Conservation (phyloP, 2,329 filamentous ascomycete species). For the Diaporthe humulicola region DNA sequence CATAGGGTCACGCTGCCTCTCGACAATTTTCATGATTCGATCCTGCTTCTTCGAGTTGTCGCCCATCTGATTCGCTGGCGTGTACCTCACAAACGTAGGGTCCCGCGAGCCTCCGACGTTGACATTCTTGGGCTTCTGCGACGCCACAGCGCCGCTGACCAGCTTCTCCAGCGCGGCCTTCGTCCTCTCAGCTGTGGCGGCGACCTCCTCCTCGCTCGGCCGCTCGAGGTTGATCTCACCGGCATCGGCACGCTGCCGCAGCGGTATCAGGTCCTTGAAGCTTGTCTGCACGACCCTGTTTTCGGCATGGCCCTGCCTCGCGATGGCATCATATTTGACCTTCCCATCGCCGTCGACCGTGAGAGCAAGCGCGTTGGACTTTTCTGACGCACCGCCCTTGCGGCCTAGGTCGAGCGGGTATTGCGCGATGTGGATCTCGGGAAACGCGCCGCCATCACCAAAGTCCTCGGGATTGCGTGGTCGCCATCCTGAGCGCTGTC, state of each 20-base stretch:
- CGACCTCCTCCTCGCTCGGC: slow-evolving; percentile 87
- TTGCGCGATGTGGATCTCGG: slow-evolving; percentile 92
- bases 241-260: slow-evolving; percentile 91
- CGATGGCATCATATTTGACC: slow-evolving; percentile 96
- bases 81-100: slow-evolving; percentile 95
- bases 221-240: slow-evolving; percentile 90
- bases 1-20: slow-evolving; percentile 93
- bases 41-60: slow-evolving; percentile 88
- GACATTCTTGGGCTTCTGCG: slow-evolving; percentile 96
- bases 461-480: slow-evolving; percentile 92
- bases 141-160: slow-evolving; percentile 86
- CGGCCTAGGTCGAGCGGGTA: slow-evolving; percentile 96
- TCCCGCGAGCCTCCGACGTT: slow-evolving; percentile 85
- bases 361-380: slow-evolving; percentile 90
- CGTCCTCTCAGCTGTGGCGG: slow-evolving; percentile 87
- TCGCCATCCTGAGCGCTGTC: slow-evolving; percentile 89
- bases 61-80: slow-evolving; percentile 96
- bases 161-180: slow-evolving; percentile 86
- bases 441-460: slow-evolving; percentile 95
- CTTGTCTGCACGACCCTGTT: slow-evolving; percentile 90
- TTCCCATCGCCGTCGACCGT: slow-evolving; percentile 93
- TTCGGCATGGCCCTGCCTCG: slow-evolving; percentile 87
- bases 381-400: slow-evolving; percentile 72
- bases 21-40: slow-evolving; percentile 98
- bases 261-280: slow-evolving; percentile 96